A percentile compares a stretch with the other conserved stretches of the same genome.
Conservation (phyloP, 441 rosid species). For the Brassica balearica region DNA sequence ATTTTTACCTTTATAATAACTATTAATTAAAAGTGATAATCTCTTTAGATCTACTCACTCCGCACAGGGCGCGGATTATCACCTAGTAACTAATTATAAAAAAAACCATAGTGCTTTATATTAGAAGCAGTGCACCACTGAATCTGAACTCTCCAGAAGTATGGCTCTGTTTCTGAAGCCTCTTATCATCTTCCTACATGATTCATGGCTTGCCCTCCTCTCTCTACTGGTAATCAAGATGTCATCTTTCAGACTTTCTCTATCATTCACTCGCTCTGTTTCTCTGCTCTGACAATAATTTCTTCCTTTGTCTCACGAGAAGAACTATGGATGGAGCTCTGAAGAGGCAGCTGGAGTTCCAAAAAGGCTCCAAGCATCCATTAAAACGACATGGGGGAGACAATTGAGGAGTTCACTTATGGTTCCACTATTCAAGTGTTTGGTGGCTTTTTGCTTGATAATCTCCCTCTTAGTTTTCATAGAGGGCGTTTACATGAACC, state of each 20-base stretch:
- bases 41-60: no score
- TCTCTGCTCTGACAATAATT: neutral
- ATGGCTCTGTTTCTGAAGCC: conserved; percentile 23
- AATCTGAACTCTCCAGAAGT: conserved; percentile 7
- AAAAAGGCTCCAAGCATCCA: conserved; percentile 5
- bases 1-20: no score
- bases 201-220: conserved; percentile 31
- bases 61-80: no score
- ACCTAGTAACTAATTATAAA: neutral
- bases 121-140: conserved; percentile 30
- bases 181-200: conserved; percentile 33
- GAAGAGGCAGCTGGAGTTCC: conserved; percentile 9
- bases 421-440: conserved; percentile 60
- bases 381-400: neutral
- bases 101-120: conserved; percentile 6
- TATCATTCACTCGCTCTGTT: conserved; percentile 13
- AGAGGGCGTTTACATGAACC: conserved; percentile 77
- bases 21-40: no score
- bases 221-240: conserved; percentile 29
- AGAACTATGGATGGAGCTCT: conserved; percentile 18
- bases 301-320: neutral
- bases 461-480: conserved; percentile 78
- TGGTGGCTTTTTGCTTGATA: conserved; percentile 56
- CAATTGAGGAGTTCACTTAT: conserved; percentile 65
- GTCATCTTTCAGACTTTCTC: neutral